Percentiles rank a stretch among this genome's conserved stretches.
These are phyloP conservation scores for Neurospora crassa DNA, from an alignment of 2,329 filamentous ascomycete species.

Conservation along the genomic window DNA sequence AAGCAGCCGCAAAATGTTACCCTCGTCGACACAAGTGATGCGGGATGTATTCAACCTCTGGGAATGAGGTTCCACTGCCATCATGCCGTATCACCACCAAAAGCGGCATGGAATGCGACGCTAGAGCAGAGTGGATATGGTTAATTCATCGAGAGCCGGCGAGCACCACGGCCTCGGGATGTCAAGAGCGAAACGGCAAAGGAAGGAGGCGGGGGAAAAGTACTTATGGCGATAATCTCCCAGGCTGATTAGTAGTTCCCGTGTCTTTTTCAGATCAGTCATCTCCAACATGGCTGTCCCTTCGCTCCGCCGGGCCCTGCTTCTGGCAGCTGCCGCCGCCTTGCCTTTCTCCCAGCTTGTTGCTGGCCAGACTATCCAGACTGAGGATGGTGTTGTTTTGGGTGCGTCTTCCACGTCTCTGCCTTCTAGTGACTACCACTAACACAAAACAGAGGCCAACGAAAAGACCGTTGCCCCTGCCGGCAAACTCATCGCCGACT, in stretches of 20 bases:
- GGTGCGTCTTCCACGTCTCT: constrained; percentile 5
- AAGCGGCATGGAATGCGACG: neutral
- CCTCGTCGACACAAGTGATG: neutral
- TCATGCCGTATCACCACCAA: neutral
- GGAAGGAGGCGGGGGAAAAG: neutral
- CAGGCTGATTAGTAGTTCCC: neutral
- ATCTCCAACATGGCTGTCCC: constrained; percentile 8
- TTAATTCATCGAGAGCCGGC: neutral
- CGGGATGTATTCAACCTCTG: neutral
- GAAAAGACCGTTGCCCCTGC: constrained; percentile 14
- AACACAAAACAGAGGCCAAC: constrained; percentile 9
- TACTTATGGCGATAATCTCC: neutral
- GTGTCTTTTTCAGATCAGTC: neutral
- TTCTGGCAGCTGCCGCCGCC: constrained; percentile 8
- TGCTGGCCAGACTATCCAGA: constrained; percentile 14
- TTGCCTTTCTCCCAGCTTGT: constrained; percentile 7
- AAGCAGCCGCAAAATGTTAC: neutral
- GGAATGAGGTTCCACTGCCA: neutral
- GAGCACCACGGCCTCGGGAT: neutral
- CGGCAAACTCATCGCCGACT: constrained; percentile 1
- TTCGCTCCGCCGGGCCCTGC: constrained; percentile 11
- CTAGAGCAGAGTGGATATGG: neutral
- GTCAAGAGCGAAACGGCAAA: neutral
- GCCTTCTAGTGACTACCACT: neutral
- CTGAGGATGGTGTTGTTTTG: constrained; percentile 10